These are phyloP conservation scores for Sporobolomyces phaffii DNA, from an alignment of 768 basidiomycete species.

Conservation along the genomic window DNA sequence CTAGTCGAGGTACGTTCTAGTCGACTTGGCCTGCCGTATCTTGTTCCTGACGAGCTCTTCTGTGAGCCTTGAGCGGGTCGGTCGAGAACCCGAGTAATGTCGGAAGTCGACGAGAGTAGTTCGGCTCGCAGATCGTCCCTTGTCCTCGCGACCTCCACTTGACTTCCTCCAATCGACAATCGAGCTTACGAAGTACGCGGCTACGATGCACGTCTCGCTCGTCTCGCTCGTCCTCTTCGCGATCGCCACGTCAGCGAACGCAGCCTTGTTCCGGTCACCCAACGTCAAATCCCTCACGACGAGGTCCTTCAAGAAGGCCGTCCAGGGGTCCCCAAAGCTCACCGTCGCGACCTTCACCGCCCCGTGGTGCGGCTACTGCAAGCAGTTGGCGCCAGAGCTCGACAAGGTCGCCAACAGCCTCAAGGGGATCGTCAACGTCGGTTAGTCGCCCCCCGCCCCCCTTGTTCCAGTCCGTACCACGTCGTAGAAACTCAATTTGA, in stretches of 20 bases:
- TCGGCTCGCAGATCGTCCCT: too few relatives aligned
- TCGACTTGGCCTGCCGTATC: too few relatives aligned
- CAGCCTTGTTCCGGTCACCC: slow-evolving; percentile 32
- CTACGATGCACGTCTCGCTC: not conserved
- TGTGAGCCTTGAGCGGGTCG: too few relatives aligned
- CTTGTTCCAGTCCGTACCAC: not conserved
- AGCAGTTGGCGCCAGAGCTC: slow-evolving; percentile 27
- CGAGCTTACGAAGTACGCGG: too few relatives aligned
- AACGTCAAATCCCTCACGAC: slow-evolving; percentile 34
- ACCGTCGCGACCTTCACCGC: slow-evolving; percentile 33
- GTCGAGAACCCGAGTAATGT: too few relatives aligned
- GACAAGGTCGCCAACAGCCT: slow-evolving; percentile 37
- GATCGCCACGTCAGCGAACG: slow-evolving; percentile 11
- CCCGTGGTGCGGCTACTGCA: slow-evolving; percentile 39
- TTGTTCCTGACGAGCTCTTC: too few relatives aligned
- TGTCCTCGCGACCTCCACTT: too few relatives aligned
- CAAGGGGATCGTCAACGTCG: slow-evolving; percentile 41
- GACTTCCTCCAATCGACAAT: too few relatives aligned
- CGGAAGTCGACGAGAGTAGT: too few relatives aligned
- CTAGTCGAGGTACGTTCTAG: too few relatives aligned
- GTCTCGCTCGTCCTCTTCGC: slow-evolving; percentile 11
- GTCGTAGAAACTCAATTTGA: too few relatives aligned
- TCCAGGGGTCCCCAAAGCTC: slow-evolving; percentile 35
- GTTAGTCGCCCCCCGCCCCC: slow-evolving; percentile 3
- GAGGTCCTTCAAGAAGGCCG: slow-evolving; percentile 35